Base-by-base conservation (phyloP, 306 rosid species). In the Clitoria ternatea region DNA sequence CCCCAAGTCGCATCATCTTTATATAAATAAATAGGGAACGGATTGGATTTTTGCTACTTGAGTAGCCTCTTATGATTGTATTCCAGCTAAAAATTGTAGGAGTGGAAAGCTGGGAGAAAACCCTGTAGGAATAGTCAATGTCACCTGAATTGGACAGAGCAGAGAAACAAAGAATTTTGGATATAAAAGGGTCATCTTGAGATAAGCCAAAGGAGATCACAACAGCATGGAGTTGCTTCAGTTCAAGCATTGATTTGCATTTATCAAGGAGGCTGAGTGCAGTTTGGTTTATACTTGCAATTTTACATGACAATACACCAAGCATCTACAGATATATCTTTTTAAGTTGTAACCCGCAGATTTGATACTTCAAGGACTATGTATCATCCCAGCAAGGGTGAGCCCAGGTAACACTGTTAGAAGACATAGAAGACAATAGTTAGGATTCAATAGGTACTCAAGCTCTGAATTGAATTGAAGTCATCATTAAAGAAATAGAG, bases 171-270 rank as follows among this genome's bases (percentile, higher is more conserved):
- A 91, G 80, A 76, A 88, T 40, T 76, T 64, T 72, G 44, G 86
- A 88, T 35, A 71, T 33, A 27, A 74, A 56, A 4, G 61, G 14
- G 19, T 85, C 72, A 4, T 83, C 85, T 55, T 83, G 90, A 54
- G 85, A 85, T 65, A 88, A 69, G 35, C 92, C 96, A 7, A 53
- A 27, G 76, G 85, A 80, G 76, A 79, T 61, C 77, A 85, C 43
- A 45, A 86, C 43, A 54, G 96, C 90, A 69, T 88, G 89, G 29
- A 81, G 78, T 79, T 81, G 82, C 78, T 78, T 91, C 47, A 91
- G 81, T 29, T 88, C 88, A 40, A 66, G 68, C 86, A 91, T 81
- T 20, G 92, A 86, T 76, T 76, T 91, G 85, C 89, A 85, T 45
- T 73, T 53, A 26, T 80, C 78, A 75, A 81, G 77, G 43, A 83